Evolutionary conservation across 1,139 yeast genomes (phyloP), one percentile per base, ranked within the genome.

Genomic region (Blastobotrys apis): DNA sequence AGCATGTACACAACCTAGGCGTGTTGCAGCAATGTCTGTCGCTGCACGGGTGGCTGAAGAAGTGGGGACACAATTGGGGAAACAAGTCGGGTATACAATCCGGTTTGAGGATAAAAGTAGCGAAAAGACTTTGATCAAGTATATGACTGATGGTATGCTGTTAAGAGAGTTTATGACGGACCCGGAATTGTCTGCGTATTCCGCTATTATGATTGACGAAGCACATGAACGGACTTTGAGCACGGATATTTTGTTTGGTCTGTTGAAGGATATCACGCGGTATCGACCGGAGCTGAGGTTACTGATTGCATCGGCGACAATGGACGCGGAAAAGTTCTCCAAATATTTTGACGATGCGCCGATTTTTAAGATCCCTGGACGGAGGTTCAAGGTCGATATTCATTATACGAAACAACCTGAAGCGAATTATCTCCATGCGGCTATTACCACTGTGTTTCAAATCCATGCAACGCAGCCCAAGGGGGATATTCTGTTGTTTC

Each of bases 1-100:
- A 8, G 97, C 94, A 0, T 88, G 97, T 60, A 92, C 98, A 0
- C 98, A 92, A 62, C 98, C 98, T 1, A 75, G 98, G 57, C 71
- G 97, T 56, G 96, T 90, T 13, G 98, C 98, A 0, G 97, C 98
- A 0, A 84, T 84, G 56, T 83, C 96, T 5, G 96, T 90, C 21
- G 95, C 98, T 0, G 71, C 82, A 2, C 79, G 98, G 58, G 97
- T 92, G 1, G 86, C 97, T 0, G 86, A 84, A 36, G 97, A 90
- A 64, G 75, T 85, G 69, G 84, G 83, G 0, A 77, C 79, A 21
- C 65, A 68, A 33, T 51, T 88, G 19, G 97, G 97, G 0, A 69
- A 75, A 12, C 80, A 81, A 53, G 97, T 90, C 12, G 98, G 98
- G 8, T 90, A 90, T 57, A 76, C 84, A 9, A 77, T 90, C 39